Evolutionary conservation across 2,329 filamentous ascomycete genomes (phyloP), one percentile per base, ranked within the genome.

Genomic region (Penicillium expansum): DNA sequence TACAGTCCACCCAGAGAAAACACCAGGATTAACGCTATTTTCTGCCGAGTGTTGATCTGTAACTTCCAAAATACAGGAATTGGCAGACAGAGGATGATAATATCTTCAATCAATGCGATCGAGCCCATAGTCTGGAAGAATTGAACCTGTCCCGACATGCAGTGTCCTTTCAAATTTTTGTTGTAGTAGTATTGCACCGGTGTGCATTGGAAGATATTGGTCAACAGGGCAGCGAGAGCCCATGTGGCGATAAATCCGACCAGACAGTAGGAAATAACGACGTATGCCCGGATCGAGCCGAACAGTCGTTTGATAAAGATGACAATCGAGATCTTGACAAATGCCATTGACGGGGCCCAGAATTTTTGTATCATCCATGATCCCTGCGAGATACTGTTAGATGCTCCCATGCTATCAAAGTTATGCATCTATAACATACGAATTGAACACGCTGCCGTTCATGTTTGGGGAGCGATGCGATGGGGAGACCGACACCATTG

Each of bases 361-460:
- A 64, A 63, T n/a, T 63, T 66, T 14, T 62, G 55, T 7, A 60
- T 38, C 29, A 66, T 61, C 62, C 64, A 66, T 37, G 49, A 18
- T 37, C 30, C 18, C 29, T 45, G 49, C 8, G 5, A 20, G 20
- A 20, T 24, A n/a, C n/a, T n/a, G 20, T 38, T 30, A 48, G 33
- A 49, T 29, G 5, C 16, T 38, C 4, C 13, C 14, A 16, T 41
- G 13, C 8, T 20, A 4, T 29, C 27, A 5, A 4, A 8, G 8
- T 29, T 9, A 4, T 29, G 5, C n/a, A 6, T 8, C 13, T 29
- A 20, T 10, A 14, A 45, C 44, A 22, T 48, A 48, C 44, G 30
- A 48, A 48, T 48, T 48, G 44, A 35, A 48, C n/a, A n/a, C 20
- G 30, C 20, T 1, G 7, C 30, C 44, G 44, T 35, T 48, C 30